Evolutionary conservation across 1,284 basidiomycete genomes (phyloP), one percentile per base, ranked within the genome.

Genomic region (Tausonia pullulans): DNA sequence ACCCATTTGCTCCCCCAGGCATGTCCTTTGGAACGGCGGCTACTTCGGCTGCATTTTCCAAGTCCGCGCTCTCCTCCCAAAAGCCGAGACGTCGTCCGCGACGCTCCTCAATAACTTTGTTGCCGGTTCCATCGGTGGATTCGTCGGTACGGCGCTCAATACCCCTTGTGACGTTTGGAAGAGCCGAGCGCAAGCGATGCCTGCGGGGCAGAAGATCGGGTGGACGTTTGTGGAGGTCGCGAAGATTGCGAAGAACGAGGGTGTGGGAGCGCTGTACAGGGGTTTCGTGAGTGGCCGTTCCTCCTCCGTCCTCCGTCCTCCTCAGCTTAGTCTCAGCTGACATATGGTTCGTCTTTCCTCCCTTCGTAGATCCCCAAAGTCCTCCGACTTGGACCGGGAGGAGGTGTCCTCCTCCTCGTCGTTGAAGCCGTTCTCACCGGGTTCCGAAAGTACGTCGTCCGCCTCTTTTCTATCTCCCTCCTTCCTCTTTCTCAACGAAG

Each of bases 41-140:
- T 96, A 92, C 80, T 96, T 95, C 71, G 93, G 82, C 52, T 86
- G 85, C 69, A 98, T 98, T 73, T 87, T 86, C 80, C 87, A 88
- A 76, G 85, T 96, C 65, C 83, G 86, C 67, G 72, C 80, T 0
- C 68, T 92, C 67, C 78, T 98, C 58, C 92, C 94, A 60, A 91
- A 90, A 74, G 82, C 94, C 11, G 81, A 88, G 86, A 83, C 81
- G 51, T 83, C 83, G 70, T 81, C 86, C 74, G 82, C 78, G 6
- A 82, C 88, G 70, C 80, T 99, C 44, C 70, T 87, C 68, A 98
- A 98, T 79, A 97, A 98, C 77, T 91, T 99, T 71, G 77, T 90
- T 62, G 91, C 92, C 27, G 95, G 95, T 66, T 78, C 87, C 16
- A 77, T 96, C 67, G 96, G 95, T 72, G 96, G 95, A 27, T 90